These are phyloP conservation scores for Rugiboletus extremiorientalis DNA, from an alignment of 1,284 basidiomycete species.

Conservation along the genomic window DNA sequence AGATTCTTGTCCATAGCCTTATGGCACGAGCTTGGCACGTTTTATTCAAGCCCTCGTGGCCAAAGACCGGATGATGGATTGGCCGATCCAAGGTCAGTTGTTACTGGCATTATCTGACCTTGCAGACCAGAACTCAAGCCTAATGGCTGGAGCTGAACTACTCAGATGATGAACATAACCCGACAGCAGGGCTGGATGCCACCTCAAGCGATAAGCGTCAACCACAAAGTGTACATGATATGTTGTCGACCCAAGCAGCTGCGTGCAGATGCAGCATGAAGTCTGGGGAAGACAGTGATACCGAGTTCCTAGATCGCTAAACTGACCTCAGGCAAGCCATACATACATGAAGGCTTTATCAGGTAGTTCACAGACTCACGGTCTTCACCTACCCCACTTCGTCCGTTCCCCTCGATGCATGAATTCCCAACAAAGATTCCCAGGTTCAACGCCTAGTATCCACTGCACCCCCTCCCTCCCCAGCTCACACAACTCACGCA, in stretches of 20 bases:
- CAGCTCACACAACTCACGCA: slow-evolving; percentile 78
- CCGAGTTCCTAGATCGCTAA: neutral
- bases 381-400: neutral
- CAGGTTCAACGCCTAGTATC: slow-evolving; percentile 82
- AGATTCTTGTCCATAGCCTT: too few relatives aligned
- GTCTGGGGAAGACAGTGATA: neutral
- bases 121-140: too few relatives aligned
- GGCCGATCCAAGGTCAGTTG: too few relatives aligned
- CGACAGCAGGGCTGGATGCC: neutral
- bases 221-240: neutral
- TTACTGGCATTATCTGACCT: too few relatives aligned
- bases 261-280: neutral
- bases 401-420: slow-evolving; percentile 67
- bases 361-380: neutral
- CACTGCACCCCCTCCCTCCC: slow-evolving; percentile 62
- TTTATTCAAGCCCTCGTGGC: too few relatives aligned
- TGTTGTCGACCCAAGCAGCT: neutral
- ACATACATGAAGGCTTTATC: neutral
- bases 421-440: slow-evolving; percentile 78
- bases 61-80: too few relatives aligned
- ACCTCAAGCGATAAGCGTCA: neutral
- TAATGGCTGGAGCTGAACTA: too few relatives aligned
- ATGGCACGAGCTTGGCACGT: too few relatives aligned
- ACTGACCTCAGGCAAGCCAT: neutral
- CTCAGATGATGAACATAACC: too few relatives aligned